phyloP scores from a whole-genome alignment of 2,329 filamentous ascomycete genomes.

The Coniochaeta sp. region DNA sequence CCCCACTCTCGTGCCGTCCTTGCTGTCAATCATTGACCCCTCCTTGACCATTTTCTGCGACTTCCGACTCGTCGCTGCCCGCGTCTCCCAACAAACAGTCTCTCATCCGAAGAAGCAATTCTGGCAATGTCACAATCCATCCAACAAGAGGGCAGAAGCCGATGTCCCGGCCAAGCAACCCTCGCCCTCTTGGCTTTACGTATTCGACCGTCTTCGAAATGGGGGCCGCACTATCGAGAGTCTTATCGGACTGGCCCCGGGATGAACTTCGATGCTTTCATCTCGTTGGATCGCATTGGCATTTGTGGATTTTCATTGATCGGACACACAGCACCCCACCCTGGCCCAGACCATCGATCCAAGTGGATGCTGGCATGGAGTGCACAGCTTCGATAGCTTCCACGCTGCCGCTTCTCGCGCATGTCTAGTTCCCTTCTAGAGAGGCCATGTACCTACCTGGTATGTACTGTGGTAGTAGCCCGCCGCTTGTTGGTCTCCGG shows the following conservation, averaged over 20 bases:
- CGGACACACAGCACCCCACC: too few species aligned
- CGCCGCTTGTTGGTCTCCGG: too few species aligned
- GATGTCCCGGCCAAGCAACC: background rate
- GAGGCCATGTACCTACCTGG: too few species aligned
- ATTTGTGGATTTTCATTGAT: too few species aligned
- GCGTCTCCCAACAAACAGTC: background rate
- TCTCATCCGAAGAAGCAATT: background rate
- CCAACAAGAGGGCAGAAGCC: background rate
- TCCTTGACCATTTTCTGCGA: background rate
- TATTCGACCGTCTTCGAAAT: too few species aligned
- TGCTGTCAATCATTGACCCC: background rate
- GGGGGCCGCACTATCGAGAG: background rate
- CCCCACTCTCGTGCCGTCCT: background rate
- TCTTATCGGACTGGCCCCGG: background rate
- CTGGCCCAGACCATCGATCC: background rate
- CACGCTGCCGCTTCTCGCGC: background rate
- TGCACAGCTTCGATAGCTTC: background rate
- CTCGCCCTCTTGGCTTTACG: background rate
- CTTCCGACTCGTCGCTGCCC: slow-evolving; percentile 2
- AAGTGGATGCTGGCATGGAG: background rate
- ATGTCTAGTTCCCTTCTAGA: too few species aligned
- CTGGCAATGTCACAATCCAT: background rate
- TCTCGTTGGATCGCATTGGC: background rate
- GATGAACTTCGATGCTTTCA: background rate
- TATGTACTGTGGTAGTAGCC: too few species aligned